Conservation (phyloP, 2,329 filamentous ascomycete species). For the Ambrosiella xylebori region DNA sequence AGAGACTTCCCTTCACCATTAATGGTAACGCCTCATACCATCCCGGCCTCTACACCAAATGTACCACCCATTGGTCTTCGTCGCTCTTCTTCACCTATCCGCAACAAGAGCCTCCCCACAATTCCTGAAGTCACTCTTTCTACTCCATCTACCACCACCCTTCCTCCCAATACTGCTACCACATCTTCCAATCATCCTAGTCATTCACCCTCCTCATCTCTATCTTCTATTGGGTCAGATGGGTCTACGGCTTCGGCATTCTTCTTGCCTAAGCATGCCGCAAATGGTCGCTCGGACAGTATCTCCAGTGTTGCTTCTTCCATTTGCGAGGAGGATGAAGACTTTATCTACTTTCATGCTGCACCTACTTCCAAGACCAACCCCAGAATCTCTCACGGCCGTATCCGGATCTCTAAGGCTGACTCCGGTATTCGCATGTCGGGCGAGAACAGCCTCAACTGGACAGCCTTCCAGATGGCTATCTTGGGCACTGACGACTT, state of each 20-base stretch:
- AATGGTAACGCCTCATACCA: neutral
- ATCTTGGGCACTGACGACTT: conserved; percentile 40
- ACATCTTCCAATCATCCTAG: conserved; percentile 12
- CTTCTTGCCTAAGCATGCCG: neutral
- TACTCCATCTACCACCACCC: conserved; percentile 17
- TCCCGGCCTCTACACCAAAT: neutral
- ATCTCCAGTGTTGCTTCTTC: conserved; percentile 6
- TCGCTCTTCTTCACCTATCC: conserved; percentile 3
- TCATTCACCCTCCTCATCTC: conserved; percentile 3
- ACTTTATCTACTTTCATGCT: conserved; percentile 30
- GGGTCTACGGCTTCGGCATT: conserved; percentile 1
- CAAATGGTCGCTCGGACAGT: neutral
- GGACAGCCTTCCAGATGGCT: conserved; percentile 49
- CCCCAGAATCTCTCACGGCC: conserved; percentile 36
- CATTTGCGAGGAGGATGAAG: conserved; percentile 22
- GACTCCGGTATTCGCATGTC: conserved; percentile 20
- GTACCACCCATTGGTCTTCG: neutral
- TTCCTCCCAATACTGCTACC: conserved; percentile 23
- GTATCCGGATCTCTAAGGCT: conserved; percentile 33
- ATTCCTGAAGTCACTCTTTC: conserved; percentile 25
- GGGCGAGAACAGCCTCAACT: conserved; percentile 31
- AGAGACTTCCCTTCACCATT: conserved; percentile 27
- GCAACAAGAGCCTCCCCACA: conserved; percentile 21
- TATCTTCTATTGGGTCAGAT: conserved; percentile 1
- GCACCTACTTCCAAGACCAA: conserved; percentile 32